Evolutionary conservation across 2,329 filamentous ascomycete species (phyloP), one percentile per base, ranked within the genome.

Genomic region (Nannizzia gypsea): DNA sequence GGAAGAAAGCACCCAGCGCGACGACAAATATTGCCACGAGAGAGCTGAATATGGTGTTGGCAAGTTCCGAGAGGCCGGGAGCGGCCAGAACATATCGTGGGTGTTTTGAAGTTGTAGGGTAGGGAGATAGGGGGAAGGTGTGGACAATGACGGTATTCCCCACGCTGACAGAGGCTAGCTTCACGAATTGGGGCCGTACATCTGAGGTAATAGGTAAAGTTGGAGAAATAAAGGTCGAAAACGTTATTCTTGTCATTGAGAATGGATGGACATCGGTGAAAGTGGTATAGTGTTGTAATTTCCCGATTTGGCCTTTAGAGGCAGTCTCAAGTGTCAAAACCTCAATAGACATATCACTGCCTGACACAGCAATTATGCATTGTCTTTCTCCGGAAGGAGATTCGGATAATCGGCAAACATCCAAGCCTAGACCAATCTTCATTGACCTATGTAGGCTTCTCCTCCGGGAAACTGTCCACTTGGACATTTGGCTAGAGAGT

Each of bases 131-230:
- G 0, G 89, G 85, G 63, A 96, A 84, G 42, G 83, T 87, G 72
- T 95, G 89, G 26, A 95, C 85, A 31, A 87, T 83, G 44, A 90
- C 83, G 0, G 85, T 88, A 70, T 90, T 91, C 62, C 84, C 86
- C 66, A 95, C 84, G 56, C 87, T 90, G 44, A 89, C 87, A 54
- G 88, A 91, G 31, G 89, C 90, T 2, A 96, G 81, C 66, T 88
- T 89, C 65, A 95, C 76, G 67, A 83, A 83, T 66, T 85, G 81
- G 15, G 82, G 78, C 40, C 71, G 68, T 57, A 74, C 75, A 59
- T 75, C 71, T 66, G 77, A 69, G 2, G 73, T 76, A 63, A 80
- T 76, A n/a, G 81, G 71, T 57, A 75, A 68, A 3, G 67, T 60
- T 1, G 81, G 83, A 0, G 81, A 75, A 22, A 71, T 69, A 69